These are phyloP conservation scores for Arachnopeziza araneosa DNA, from an alignment of 2,329 filamentous ascomycete species.

Conservation along the genomic window DNA sequence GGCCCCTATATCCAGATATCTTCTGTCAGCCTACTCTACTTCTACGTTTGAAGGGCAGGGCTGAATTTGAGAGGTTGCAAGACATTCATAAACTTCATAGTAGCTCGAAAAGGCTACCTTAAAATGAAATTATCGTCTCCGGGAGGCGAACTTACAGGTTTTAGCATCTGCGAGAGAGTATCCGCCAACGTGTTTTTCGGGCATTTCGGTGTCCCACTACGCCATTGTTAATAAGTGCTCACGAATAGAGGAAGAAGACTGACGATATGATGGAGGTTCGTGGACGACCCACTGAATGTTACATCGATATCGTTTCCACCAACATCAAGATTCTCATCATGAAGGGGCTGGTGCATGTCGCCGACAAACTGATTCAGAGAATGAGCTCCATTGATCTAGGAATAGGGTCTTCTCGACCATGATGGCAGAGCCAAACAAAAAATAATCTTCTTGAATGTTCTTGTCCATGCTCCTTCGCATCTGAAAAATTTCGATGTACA, in stretches of 20 bases:
- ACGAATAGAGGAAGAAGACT: slow-evolving; percentile 1
- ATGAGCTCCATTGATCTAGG: not conserved
- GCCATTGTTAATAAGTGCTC: not conserved
- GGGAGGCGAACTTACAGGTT: slow-evolving; percentile 30
- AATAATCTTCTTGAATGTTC: slow-evolving; percentile 6
- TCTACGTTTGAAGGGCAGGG: too few relatives aligned
- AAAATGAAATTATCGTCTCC: too few relatives aligned
- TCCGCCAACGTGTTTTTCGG: slow-evolving; percentile 56
- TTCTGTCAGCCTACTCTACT: too few relatives aligned
- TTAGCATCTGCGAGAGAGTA: slow-evolving; percentile 44
- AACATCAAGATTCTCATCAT: slow-evolving; percentile 56
- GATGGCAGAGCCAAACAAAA: slow-evolving; percentile 12
- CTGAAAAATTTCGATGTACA: slow-evolving; percentile 1
- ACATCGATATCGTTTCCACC: slow-evolving; percentile 67
- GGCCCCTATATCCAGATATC: slow-evolving; percentile 35
- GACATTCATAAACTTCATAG: too few relatives aligned
- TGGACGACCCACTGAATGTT: slow-evolving; percentile 48
- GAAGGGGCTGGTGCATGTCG: slow-evolving; percentile 64
- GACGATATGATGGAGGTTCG: slow-evolving; percentile 59
- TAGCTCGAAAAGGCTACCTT: too few relatives aligned
- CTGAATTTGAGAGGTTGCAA: too few relatives aligned
- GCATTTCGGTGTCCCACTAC: slow-evolving; percentile 55
- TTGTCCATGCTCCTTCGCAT: slow-evolving; percentile 6
- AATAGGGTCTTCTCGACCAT: slow-evolving; percentile 7
- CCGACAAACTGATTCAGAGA: slow-evolving; percentile 33